Percentiles rank a stretch among this genome's conserved stretches.
These are phyloP conservation scores for Hylodesmum podocarpum DNA, from an alignment of 306 rosid genomes.

Conservation along the genomic window DNA sequence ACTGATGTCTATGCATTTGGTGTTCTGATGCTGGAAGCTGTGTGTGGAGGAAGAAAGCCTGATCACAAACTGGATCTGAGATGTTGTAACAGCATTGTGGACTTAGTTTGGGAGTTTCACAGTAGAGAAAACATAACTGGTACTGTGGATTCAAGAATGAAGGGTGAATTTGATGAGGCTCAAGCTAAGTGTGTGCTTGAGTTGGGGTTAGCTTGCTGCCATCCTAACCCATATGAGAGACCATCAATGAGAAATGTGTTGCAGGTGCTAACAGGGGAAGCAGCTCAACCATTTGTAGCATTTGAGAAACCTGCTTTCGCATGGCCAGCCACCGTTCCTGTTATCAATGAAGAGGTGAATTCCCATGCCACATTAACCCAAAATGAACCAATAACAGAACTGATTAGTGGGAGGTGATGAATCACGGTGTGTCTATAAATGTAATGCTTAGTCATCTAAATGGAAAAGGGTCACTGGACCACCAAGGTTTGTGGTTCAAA, in stretches of 20 bases:
- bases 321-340: neutral
- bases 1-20: constrained; percentile 8
- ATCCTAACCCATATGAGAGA: constrained; percentile 12
- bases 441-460: neutral
- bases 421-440: neutral
- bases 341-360: neutral
- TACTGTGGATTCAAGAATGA: neutral
- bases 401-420: constrained; percentile 6
- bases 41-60: neutral
- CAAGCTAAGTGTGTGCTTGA: neutral
- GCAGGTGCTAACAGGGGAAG: neutral
- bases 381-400: constrained; percentile 12
- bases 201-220: constrained; percentile 1
- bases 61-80: neutral
- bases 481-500: neutral
- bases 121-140: neutral
- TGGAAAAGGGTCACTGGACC: neutral
- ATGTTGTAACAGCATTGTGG: neutral
- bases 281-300: neutral
- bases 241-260: neutral
- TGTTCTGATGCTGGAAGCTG: neutral
- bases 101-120: constrained; percentile 3
- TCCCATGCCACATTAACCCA: neutral
- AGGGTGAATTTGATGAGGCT: constrained; percentile 1
- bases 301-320: neutral